phyloP scores from a whole-genome alignment of 768 basidiomycete genomes.

The Tricholoma matsutake region DNA sequence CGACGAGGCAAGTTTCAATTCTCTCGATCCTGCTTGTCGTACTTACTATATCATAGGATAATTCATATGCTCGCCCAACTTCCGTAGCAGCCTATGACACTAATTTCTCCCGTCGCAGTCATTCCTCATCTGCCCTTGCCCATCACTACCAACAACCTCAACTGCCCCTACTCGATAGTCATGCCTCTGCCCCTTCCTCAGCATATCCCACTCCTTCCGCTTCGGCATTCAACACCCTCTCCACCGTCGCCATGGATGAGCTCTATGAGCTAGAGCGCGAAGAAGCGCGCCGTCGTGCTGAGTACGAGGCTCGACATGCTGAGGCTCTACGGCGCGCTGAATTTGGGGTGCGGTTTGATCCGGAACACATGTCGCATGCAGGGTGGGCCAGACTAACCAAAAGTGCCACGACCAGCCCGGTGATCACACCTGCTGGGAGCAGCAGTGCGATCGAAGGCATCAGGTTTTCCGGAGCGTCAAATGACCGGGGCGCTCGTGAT shows the following conservation, averaged over 20 bases:
- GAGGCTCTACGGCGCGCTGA: conserved; percentile 70
- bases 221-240: conserved; percentile 64
- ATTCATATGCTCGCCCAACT: conserved; percentile 59
- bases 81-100: conserved; percentile 44
- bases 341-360: conserved; percentile 54
- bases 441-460: conserved; percentile 29
- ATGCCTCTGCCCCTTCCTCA: conserved; percentile 11
- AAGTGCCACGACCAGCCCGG: conserved; percentile 68
- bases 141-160: conserved; percentile 23
- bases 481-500: conserved; percentile 29
- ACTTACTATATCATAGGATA: conserved; percentile 32
- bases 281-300: conserved; percentile 81
- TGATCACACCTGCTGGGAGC: conserved; percentile 36
- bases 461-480: conserved; percentile 36
- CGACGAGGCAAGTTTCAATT: conserved; percentile 63
- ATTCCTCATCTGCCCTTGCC: conserved; percentile 18
- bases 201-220: conserved; percentile 20
- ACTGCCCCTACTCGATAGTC: conserved; percentile 22
- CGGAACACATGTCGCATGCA: conserved; percentile 19
- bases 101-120: conserved; percentile 34
- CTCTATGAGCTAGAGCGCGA: conserved; percentile 84
- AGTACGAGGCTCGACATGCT: conserved; percentile 77
- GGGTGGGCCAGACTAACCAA: conserved; percentile 40
- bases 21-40: conserved; percentile 7
- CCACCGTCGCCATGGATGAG: conserved; percentile 82